Evolutionary conservation across 1,284 basidiomycete species (phyloP).

Genomic region (Meripilus lineatus): DNA sequence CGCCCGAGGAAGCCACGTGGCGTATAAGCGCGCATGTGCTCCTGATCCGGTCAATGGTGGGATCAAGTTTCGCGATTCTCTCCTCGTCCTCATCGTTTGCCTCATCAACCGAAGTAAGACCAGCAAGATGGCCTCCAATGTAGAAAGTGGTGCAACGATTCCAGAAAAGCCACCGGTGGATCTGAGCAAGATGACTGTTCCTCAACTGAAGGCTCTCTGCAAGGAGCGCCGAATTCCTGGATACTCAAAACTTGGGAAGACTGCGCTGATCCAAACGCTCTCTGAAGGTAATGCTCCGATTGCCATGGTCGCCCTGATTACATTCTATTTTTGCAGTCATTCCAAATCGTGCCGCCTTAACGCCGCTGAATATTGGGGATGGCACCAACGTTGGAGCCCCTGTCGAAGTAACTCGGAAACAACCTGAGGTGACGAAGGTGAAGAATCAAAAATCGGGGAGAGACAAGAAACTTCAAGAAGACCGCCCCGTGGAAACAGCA

Average conservation of each 20-base stretch:
- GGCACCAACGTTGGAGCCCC: background rate
- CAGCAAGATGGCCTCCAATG: too few species aligned
- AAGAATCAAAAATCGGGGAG: background rate
- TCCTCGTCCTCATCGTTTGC: too few species aligned
- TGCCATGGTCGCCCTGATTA: background rate
- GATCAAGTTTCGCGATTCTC: too few species aligned
- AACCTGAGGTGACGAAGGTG: background rate
- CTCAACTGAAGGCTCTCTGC: constrained; percentile 61
- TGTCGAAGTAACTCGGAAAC: background rate
- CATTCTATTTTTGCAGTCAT: background rate
- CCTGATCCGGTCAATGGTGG: too few species aligned
- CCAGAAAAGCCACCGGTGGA: constrained; percentile 14
- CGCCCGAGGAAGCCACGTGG: too few species aligned
- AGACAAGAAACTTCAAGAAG: background rate
- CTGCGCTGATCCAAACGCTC: constrained; percentile 51
- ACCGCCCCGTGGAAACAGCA: too few species aligned
- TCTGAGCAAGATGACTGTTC: constrained; percentile 43
- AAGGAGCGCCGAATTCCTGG: constrained; percentile 55
- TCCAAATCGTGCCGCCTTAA: too few species aligned
- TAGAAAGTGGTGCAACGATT: too few species aligned
- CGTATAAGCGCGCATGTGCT: too few species aligned
- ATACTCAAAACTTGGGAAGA: constrained; percentile 64
- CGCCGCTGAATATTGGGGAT: background rate
- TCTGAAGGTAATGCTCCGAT: constrained; percentile 11
- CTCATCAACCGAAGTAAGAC: too few species aligned